Evolutionary conservation across 108 stramenopile genomes (phyloP).

Genomic region (Skeletonema tropicum): DNA sequence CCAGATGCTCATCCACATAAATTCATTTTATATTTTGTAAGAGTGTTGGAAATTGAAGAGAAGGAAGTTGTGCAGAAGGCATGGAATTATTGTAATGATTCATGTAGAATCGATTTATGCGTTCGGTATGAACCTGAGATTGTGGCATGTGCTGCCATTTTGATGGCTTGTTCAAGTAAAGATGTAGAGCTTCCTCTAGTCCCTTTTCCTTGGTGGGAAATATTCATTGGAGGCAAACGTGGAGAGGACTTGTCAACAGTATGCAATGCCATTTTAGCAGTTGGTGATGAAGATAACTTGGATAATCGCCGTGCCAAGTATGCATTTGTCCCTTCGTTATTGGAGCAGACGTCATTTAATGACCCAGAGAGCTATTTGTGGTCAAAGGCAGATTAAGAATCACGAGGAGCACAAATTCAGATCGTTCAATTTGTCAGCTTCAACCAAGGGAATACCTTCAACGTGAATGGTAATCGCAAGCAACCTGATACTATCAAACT

Average conservation of each 20-base stretch:
- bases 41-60: conserved; percentile 47
- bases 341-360: conserved; percentile 54
- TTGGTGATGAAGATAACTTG: conserved; percentile 28
- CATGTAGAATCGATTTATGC: conserved; percentile 79
- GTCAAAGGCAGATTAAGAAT: conserved; percentile 39
- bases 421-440: not conserved
- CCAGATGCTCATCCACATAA: conserved; percentile 81
- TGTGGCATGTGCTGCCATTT: conserved; percentile 70
- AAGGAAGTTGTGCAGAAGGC: conserved; percentile 62
- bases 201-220: conserved; percentile 74
- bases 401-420: no score
- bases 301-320: conserved; percentile 15
- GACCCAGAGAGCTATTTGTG: conserved; percentile 85
- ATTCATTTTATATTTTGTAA: conserved; percentile 69
- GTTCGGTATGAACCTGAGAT: conserved; percentile 73
- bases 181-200: conserved; percentile 46
- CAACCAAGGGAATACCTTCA: no score
- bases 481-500: no score
- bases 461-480: not conserved
- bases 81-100: conserved; percentile 91
- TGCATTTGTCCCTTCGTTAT: conserved; percentile 61
- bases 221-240: conserved; percentile 51
- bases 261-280: conserved; percentile 66
- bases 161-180: conserved; percentile 52
- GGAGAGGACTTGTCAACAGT: conserved; percentile 46